Base-by-base conservation (phyloP, 2,329 filamentous ascomycete genomes). In the Lomentospora prolificans region DNA sequence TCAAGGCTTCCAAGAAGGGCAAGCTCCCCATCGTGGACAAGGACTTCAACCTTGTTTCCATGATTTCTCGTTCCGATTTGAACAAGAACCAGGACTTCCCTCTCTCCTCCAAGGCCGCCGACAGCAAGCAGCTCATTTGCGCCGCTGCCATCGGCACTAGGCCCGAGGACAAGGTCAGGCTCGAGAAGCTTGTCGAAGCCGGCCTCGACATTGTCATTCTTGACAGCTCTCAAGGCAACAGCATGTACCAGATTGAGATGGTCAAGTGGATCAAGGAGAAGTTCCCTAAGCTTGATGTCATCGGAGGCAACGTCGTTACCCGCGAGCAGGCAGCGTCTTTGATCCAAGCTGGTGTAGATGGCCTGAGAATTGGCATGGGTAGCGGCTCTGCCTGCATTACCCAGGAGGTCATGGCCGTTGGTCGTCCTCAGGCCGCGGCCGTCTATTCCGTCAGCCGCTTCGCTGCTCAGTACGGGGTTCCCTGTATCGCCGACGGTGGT, bases 41-140 rank as follows among this genome's bases (percentile, higher is more conserved):
- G 66, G 75, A 85, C 53, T 86, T 85, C 68, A 95, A 95, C 75
- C 81, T 96, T 51, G 84, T 96, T 60, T 96, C 94, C 62, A 87
- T 95, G 78, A 86, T 96, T 69, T 91, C 89, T 60, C 85, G 94
- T 65, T 96, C 91, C 65, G 94, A 99, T 74, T 76, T 99, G 74
- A 96, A 91, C 79, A 99, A 99, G 82, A 99, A 99, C 77, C 82
- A 96, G 60, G 86, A 97, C 76, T 99, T 95, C 75, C 94, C 94
- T 33, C 81, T 96, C 59, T 91, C 94, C 51, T 97, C 94, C 55
- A 99, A 99, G 79, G 84, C 96, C 39, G 89, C 91, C 57, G 85
- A 95, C 67, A 97, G 92, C 63, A 99, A 99, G 80, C 95, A 99
- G 79, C 84, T 99, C 48, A 89, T 99, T 66, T 90, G 90, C 68